These are phyloP conservation scores for Amylostereum areolatum DNA, from an alignment of 1,284 basidiomycete genomes.

Conservation along the genomic window DNA sequence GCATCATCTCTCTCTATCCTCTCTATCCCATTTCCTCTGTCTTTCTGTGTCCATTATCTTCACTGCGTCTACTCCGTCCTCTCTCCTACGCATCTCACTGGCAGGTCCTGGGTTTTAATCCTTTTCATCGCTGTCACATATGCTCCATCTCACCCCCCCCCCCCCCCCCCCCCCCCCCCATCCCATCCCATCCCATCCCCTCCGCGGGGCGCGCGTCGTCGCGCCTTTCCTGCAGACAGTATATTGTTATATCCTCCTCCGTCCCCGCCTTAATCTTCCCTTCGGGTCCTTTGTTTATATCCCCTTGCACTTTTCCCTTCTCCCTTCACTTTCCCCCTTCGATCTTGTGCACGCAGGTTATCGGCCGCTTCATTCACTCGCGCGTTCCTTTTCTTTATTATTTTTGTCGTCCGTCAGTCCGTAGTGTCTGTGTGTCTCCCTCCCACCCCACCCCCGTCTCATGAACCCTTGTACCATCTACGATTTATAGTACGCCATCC, in stretches of 20 bases:
- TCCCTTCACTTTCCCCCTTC: constrained; percentile 7
- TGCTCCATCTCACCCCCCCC: constrained; percentile 1
- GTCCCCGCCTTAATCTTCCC: neutral
- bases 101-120: constrained; percentile 1
- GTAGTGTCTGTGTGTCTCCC: constrained; percentile 5
- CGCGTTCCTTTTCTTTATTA: constrained; percentile 17
- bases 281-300: constrained; percentile 9
- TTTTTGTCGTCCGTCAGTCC: constrained; percentile 18
- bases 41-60: neutral
- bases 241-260: neutral
- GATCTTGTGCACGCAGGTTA: constrained; percentile 12
- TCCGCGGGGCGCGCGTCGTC: too few species aligned
- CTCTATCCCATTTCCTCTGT: neutral
- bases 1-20: too few species aligned
- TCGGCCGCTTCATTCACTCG: constrained; percentile 18
- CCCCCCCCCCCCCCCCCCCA: neutral
- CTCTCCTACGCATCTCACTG: neutral
- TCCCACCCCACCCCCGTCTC: constrained; percentile 1
- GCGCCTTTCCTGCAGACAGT: too few species aligned
- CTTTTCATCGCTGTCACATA: neutral
- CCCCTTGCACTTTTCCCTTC: constrained; percentile 4
- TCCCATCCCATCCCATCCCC: neutral
- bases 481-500: constrained; percentile 32
- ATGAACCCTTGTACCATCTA: constrained; percentile 21
- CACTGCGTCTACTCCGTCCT: neutral